Evolutionary conservation across 2,329 filamentous ascomycete species (phyloP).

Genomic region (Colletotrichum sp.): DNA sequence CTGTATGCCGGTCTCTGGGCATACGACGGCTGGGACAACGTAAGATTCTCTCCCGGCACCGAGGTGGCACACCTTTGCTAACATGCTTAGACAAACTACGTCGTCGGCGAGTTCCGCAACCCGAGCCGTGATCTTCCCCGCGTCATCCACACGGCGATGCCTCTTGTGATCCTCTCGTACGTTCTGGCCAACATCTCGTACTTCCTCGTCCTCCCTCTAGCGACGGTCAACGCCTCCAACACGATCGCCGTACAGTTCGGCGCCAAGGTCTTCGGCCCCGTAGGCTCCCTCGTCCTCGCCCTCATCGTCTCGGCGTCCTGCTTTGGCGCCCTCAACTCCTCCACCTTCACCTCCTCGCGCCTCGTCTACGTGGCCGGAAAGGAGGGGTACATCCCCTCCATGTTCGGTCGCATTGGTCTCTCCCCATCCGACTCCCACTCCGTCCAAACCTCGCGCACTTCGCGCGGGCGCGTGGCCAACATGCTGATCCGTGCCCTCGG

Average conservation of each 20-base stretch:
- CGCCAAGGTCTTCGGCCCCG: constrained; percentile 82
- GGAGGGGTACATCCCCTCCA: constrained; percentile 85
- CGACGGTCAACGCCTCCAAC: constrained; percentile 83
- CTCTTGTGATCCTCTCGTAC: constrained; percentile 89
- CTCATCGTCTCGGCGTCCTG: constrained; percentile 90
- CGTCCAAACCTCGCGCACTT: constrained; percentile 50
- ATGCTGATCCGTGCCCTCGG: constrained; percentile 68
- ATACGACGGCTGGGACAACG: constrained; percentile 99
- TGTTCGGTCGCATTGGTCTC: constrained; percentile 85
- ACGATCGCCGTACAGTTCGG: constrained; percentile 97
- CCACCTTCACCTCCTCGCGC: constrained; percentile 89
- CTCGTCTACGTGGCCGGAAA: constrained; percentile 94
- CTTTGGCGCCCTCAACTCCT: constrained; percentile 93
- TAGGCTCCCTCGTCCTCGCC: constrained; percentile 83
- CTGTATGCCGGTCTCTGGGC: constrained; percentile 97
- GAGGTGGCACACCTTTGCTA: neutral
- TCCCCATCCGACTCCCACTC: constrained; percentile 44
- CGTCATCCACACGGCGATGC: constrained; percentile 96
- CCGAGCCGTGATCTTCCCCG: constrained; percentile 87
- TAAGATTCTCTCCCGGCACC: constrained; percentile 49
- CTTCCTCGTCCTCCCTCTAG: constrained; percentile 87
- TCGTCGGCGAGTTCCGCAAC: constrained; percentile 95
- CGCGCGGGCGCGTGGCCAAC: constrained; percentile 63
- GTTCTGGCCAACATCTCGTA: constrained; percentile 91
- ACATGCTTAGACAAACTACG: constrained; percentile 82